Evolutionary conservation across 257 asterid species (phyloP), one percentile per base, ranked within the genome.

Genomic region (Ophiorrhiza pumila): DNA sequence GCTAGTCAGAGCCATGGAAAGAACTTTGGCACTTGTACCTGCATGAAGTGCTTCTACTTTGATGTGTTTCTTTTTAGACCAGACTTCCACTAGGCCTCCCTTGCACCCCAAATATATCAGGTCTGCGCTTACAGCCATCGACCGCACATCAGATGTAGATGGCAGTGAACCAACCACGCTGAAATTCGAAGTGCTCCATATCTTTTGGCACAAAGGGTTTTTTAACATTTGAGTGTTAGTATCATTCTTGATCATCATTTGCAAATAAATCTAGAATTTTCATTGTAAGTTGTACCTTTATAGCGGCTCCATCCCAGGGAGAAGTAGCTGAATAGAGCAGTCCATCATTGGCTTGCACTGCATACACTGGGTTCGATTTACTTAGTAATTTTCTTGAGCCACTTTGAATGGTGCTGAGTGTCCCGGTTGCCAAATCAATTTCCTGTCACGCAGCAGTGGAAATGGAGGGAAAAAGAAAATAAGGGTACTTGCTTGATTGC

Each of bases 1-100:
- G 50, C 72, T 39, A 71, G 85, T 91, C 62, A 92, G 74, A 47
- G 88, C 87, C 89, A 92, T 83, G 83, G 87, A 87, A 60, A 85
- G 75, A 79, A 90, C 88, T 77, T 69, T 90, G 55, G 80, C 66
- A 25, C 50, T 82, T 13, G 84, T 75, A 73, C 70, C 81, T n/a
- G 87, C 83, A 72, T 87, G 89, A 55, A 92, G 89, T 52, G 89
- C 80, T 71, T 90, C 96, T 22, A 87, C 92, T 82, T 85, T 90
- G 58, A 8, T 85, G 9, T 71, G 79, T 83, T 86, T 92, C 83
- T 83, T 87, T 67, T 75, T 90, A 79, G 96, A 85, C 96, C 96
- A 92, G 52, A 90, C 88, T 75, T 92, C 98, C 25, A 92, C 71
- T 8, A 68, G 39, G 17, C 98, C 98, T 64, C 84, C 84, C 73